Conservation (phyloP, 148 eudicot genomes). For the Selenicereus undatus region DNA sequence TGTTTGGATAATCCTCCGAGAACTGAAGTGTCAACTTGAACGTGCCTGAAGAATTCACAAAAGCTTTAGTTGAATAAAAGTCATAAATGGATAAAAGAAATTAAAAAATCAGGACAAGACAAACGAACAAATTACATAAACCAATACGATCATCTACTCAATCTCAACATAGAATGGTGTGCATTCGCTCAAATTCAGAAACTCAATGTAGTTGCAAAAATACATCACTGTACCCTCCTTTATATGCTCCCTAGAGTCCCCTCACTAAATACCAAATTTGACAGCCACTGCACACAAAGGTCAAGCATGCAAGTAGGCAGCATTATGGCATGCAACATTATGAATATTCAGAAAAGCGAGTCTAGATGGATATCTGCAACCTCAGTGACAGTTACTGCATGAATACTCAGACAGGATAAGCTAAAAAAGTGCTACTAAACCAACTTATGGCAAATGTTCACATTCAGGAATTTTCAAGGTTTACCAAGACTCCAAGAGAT, state of each 20-base stretch:
- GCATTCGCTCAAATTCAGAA: background rate
- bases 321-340: background rate
- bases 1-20: conserved; percentile 62
- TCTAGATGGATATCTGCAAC: background rate
- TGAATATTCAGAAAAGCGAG: background rate
- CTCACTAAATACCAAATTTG: no score
- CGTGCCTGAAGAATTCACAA: conserved; percentile 38
- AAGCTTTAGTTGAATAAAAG: conserved; percentile 1
- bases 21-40: conserved; percentile 61
- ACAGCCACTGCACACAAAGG: background rate
- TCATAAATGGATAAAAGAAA: background rate
- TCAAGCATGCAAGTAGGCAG: background rate
- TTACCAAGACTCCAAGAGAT: background rate
- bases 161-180: background rate
- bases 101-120: background rate
- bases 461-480: background rate
- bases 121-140: background rate
- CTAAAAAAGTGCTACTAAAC: background rate
- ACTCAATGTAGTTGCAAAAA: background rate
- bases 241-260: background rate
- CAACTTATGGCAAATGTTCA: background rate
- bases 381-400: background rate
- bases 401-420: background rate
- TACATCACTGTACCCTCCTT: no score
- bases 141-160: background rate